Evolutionary conservation across 73 alveolate species (phyloP).

Genomic region (Durusdinium trenchii): DNA sequence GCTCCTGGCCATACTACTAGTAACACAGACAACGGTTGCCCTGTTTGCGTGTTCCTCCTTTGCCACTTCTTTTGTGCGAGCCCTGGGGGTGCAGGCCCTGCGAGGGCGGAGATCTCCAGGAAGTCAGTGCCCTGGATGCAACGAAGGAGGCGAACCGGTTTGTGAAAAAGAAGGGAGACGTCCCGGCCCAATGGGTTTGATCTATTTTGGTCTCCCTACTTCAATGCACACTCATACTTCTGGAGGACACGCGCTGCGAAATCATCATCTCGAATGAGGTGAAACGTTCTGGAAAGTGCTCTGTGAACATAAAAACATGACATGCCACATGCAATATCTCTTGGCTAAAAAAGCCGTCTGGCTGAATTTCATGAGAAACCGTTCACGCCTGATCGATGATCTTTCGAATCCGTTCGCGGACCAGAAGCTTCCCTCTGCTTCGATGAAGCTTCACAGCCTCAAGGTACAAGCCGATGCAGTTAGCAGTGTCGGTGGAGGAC

Average conservation of each 20-base stretch:
- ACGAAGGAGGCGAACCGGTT: too few species aligned
- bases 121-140: not conserved
- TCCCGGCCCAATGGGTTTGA: too few species aligned
- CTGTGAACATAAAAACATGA: too few species aligned
- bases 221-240: too few species aligned
- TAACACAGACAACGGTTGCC: too few species aligned
- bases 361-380: not conserved
- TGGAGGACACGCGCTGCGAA: not conserved
- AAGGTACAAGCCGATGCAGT: not conserved
- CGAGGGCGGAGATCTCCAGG: not conserved
- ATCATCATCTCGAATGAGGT: too few species aligned
- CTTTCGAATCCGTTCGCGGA: conserved; percentile 1
- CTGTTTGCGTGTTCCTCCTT: not conserved
- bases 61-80: not conserved
- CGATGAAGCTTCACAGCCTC: conserved; percentile 26
- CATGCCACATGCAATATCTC: not conserved
- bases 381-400: not conserved
- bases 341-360: not conserved
- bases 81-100: not conserved
- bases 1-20: too few species aligned
- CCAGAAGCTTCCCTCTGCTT: not conserved
- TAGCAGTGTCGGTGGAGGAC: too few species aligned
- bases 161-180: too few species aligned
- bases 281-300: too few species aligned
- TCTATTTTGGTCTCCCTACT: too few species aligned